Evolutionary conservation across 2,329 filamentous ascomycete species (phyloP), one percentile per base, ranked within the genome.

Genomic region (Uncinocarpus reesii): DNA sequence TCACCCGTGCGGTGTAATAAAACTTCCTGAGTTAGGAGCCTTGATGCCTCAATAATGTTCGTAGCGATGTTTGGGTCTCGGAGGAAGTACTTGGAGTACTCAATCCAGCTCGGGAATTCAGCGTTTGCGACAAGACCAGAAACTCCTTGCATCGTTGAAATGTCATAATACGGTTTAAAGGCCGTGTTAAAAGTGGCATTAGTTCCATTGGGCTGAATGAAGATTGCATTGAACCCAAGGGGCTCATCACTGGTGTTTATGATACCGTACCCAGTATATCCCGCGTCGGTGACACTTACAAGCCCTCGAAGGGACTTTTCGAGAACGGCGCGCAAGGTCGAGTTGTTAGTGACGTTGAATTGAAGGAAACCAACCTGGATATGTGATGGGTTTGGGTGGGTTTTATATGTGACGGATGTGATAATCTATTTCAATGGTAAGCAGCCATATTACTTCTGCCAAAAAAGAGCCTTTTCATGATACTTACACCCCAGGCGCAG

Each of bases 61-160:
- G 59, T 60, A 18, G 60, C 60, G 23, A 63, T 61, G 43, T 63
- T 61, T 10, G 57, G 60, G 47, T 63, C 61, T 23, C 46, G 51
- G 2, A 63, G 52, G 48, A 60, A 63, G 6, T 41, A 32, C 15
- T 57, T 50, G 21, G 49, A 42, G 47, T 62, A 63, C 10, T 56
- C 57, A n/a, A 57, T 56, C 58, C 59, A 63, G 10, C 48, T 52
- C 2, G 60, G 60, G 47, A 60, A 60, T 3, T 56, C 55, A 10
- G 62, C 40, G 11, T 50, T 53, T 7, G 49, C 43, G 31, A 57
- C 49, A 10, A 43, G 31, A 4, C 52, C 52, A 8, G 47, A 49
- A 5, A 60, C 57, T 4, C 54, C 58, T 18, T 53, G 52, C 3
- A 58, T 37, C 24, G 55, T 48, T 4, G 55, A 49, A 8, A 60